These are phyloP conservation scores for Chaetothyriales sp. DNA, from an alignment of 2,329 filamentous ascomycete species.

Conservation along the genomic window DNA sequence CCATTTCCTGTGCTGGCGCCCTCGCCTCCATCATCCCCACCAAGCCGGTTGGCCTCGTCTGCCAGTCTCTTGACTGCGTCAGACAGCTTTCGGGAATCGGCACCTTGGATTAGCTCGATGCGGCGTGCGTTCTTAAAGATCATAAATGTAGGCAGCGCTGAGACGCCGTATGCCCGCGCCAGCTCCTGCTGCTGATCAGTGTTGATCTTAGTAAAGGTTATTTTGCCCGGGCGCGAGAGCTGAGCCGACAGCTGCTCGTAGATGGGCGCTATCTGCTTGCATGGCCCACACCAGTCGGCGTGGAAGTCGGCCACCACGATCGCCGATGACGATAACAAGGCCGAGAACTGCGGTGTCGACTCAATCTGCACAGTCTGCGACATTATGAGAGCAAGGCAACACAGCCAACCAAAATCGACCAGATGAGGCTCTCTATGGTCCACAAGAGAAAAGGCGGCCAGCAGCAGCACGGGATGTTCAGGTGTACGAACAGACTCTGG, in stretches of 20 bases:
- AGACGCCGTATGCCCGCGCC: conserved; percentile 58
- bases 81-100: conserved; percentile 57
- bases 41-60: conserved; percentile 42
- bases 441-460: too few species aligned
- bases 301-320: conserved; percentile 87
- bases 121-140: conserved; percentile 62
- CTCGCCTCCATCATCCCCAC: conserved; percentile 27
- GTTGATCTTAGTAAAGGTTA: conserved; percentile 82
- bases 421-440: background rate
- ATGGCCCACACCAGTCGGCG: conserved; percentile 74
- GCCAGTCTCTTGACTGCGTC: conserved; percentile 58
- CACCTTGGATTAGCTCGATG: conserved; percentile 58
- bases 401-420: background rate
- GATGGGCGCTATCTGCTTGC: conserved; percentile 68
- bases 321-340: conserved; percentile 55
- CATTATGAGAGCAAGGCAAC: conserved; percentile 22
- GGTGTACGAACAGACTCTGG: too few species aligned
- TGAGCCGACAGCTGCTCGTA: conserved; percentile 63
- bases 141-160: conserved; percentile 80
- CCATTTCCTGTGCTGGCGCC: conserved; percentile 31
- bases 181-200: conserved; percentile 64
- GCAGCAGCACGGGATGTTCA: too few species aligned
- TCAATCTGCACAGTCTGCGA: conserved; percentile 39
- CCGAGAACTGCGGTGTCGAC: conserved; percentile 54
- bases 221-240: conserved; percentile 55